Percentiles rank a stretch among this genome's conserved stretches.
phyloP scores from a whole-genome alignment of 2,329 filamentous ascomycete genomes.

The Alternaria atra region DNA sequence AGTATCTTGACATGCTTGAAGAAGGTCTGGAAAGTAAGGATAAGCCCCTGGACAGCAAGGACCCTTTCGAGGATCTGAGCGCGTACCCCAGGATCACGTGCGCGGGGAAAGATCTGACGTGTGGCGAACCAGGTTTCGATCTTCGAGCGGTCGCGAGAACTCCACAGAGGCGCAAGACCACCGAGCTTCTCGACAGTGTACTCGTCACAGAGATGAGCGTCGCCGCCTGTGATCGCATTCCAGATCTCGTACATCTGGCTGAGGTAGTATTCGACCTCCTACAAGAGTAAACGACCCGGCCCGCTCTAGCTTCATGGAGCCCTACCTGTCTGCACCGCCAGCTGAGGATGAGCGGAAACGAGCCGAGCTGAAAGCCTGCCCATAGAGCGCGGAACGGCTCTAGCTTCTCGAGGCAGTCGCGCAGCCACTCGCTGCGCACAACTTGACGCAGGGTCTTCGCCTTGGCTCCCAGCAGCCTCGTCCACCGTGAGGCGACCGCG shows the following conservation, averaged over 20 bases:
- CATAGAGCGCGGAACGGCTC: constrained; percentile 19
- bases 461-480: constrained; percentile 14
- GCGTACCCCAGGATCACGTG: constrained; percentile 8
- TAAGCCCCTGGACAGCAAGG: constrained; percentile 11
- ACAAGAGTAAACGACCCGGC: neutral
- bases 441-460: constrained; percentile 18
- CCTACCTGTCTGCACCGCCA: constrained; percentile 18
- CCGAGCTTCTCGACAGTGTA: constrained; percentile 16
- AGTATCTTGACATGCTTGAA: constrained; percentile 21
- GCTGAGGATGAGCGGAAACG: constrained; percentile 19
- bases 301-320: neutral
- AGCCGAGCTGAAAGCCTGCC: constrained; percentile 15
- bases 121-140: constrained; percentile 14
- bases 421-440: constrained; percentile 17
- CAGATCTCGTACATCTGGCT: constrained; percentile 13
- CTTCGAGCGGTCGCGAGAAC: constrained; percentile 6
- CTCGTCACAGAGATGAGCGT: constrained; percentile 14
- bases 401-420: constrained; percentile 15
- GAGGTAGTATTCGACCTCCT: constrained; percentile 23
- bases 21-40: constrained; percentile 20
- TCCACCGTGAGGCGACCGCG: constrained; percentile 2
- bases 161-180: constrained; percentile 13
- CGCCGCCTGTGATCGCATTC: constrained; percentile 8
- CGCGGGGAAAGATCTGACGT: constrained; percentile 14
- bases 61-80: constrained; percentile 11